A percentile compares a stretch with the other conserved stretches of the same genome.
Conservation (phyloP, 2,329 filamentous ascomycete genomes). For the Aspergillus ochraceus region DNA sequence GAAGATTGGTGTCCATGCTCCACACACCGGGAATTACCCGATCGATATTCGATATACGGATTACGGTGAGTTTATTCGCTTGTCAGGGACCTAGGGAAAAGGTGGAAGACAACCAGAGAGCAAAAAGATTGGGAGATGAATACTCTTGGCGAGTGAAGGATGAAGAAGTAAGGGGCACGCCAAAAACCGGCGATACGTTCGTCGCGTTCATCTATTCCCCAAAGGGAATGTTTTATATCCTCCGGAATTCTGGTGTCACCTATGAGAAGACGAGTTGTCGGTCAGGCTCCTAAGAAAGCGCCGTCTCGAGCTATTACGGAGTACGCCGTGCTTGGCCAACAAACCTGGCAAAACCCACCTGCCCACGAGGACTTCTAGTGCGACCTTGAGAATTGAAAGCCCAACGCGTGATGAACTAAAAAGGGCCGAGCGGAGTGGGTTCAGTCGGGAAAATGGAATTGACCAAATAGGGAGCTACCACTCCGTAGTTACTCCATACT, state of each 20-base stretch:
- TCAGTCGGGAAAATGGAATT: too few relatives aligned
- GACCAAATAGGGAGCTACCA: background rate
- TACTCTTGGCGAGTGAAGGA: background rate
- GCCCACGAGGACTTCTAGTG: too few relatives aligned
- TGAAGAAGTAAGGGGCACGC: background rate
- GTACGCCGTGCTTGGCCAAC: background rate
- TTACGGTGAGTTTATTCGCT: too few relatives aligned
- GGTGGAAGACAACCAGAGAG: background rate
- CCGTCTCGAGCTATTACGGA: background rate
- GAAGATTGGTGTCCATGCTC: background rate
- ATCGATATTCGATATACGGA: too few relatives aligned
- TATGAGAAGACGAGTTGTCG: background rate
- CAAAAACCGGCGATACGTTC: background rate
- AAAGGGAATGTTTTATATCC: background rate
- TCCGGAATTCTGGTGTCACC: background rate
- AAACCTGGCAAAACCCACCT: background rate
- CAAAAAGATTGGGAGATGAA: too few relatives aligned
- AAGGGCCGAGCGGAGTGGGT: background rate
- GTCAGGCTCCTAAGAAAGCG: background rate
- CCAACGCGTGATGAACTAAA: background rate
- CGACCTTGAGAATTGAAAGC: background rate
- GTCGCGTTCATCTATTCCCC: background rate
- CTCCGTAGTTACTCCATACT: background rate
- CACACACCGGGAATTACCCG: too few relatives aligned
- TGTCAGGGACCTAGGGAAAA: too few relatives aligned